Conservation (phyloP, 208 protist genomes). For the Trypanosoma mega region DNA sequence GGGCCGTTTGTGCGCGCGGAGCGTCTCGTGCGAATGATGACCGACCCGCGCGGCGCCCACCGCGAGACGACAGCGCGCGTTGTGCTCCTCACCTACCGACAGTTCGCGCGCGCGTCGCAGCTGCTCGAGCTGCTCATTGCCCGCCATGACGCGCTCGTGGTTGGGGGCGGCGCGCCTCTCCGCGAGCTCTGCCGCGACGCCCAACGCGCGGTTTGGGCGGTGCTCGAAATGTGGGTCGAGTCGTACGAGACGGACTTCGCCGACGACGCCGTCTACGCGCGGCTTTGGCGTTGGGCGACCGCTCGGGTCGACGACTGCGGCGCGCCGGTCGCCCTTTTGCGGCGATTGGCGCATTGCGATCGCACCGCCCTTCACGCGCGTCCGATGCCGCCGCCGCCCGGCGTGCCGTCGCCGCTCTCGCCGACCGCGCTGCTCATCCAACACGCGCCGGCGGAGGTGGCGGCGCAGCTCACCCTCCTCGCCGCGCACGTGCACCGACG, state of each 20-base stretch:
- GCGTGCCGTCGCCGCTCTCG: not conserved
- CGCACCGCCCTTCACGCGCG: conserved; percentile 16
- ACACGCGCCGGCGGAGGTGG: conserved; percentile 23
- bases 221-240: conserved; percentile 31
- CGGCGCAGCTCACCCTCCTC: conserved; percentile 33
- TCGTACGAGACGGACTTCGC: conserved; percentile 29
- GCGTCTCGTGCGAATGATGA: conserved; percentile 30
- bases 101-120: conserved; percentile 21
- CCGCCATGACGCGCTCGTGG: conserved; percentile 4
- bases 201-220: conserved; percentile 12
- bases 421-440: conserved; percentile 19
- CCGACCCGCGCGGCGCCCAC: conserved; percentile 9
- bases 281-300: conserved; percentile 7
- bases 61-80: conserved; percentile 23
- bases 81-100: conserved; percentile 28
- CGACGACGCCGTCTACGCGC: conserved; percentile 21
- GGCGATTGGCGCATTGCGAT: conserved; percentile 23
- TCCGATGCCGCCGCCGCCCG: not conserved
- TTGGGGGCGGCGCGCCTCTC: not conserved
- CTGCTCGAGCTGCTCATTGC: conserved; percentile 26
- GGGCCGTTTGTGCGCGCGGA: conserved; percentile 3
- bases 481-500: conserved; percentile 21
- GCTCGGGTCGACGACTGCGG: conserved; percentile 19
- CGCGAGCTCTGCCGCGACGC: conserved; percentile 10
- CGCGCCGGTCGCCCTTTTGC: conserved; percentile 20